Percentiles rank a stretch among this genome's conserved stretches.
Evolutionary conservation across 306 rosid species (phyloP).

Genomic region (Vicia faba): DNA sequence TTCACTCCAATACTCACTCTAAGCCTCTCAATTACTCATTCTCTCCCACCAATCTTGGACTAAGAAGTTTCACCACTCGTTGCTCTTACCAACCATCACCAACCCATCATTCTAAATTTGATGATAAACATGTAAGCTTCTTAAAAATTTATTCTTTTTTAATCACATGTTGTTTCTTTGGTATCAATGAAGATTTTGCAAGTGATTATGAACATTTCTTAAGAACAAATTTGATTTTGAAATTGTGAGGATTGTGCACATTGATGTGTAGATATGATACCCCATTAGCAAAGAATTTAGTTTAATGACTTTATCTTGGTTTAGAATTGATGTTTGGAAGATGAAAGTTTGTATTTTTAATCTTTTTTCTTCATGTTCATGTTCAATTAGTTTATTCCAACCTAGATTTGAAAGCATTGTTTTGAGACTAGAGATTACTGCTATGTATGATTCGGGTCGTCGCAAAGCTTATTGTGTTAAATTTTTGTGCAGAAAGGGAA

Average conservation of each 20-base stretch:
- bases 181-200: not conserved
- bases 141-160: constrained; percentile 17
- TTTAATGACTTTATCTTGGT: constrained; percentile 21
- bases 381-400: not conserved
- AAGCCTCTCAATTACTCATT: constrained; percentile 43
- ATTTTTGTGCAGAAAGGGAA: constrained; percentile 57
- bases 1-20: constrained; percentile 42
- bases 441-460: constrained; percentile 5
- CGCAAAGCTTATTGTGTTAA: constrained; percentile 28
- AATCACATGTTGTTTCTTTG: not conserved
- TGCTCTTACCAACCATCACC: constrained; percentile 57
- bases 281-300: constrained; percentile 4
- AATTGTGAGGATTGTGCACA: constrained; percentile 13
- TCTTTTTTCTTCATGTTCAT: constrained; percentile 3
- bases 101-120: constrained; percentile 47
- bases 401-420: constrained; percentile 8
- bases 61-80: constrained; percentile 44
- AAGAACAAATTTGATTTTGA: not conserved
- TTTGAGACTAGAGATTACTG: constrained; percentile 25
- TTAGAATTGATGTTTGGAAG: constrained; percentile 16
- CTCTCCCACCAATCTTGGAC: constrained; percentile 40
- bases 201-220: not conserved
- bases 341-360: constrained; percentile 11
- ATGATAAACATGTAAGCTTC: constrained; percentile 47
- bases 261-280: not conserved